Evolutionary conservation across 306 rosid species (phyloP), one percentile per base, ranked within the genome.

Genomic region (Adenanthera pavonina): DNA sequence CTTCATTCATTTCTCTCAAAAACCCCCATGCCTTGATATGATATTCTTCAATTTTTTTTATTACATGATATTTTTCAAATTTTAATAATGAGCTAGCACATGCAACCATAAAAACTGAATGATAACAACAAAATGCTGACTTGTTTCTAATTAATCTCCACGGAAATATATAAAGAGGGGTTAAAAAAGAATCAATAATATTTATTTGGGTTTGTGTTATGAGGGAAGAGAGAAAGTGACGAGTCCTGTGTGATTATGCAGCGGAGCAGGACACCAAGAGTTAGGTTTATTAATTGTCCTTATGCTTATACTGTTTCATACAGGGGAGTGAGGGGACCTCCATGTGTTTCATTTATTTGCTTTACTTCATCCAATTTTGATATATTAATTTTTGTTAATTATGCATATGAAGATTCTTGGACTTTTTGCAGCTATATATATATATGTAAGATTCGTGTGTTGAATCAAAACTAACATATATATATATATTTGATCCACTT

Each of bases 271-370:
- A 69, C 65, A 40, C 15, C 38, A 60, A 54, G 36, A 16, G 52
- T 77, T 61, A 20, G n/a, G 69, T 60, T 70, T 48, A 7, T 69
- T 68, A 19, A 41, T 69, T 69, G 33, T 66, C 81, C 43, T 20
- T 44, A 17, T 56, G 74, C 6, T 60, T 4, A 41, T 20, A 73
- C 46, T 9, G 5, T 56, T 82, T 49, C 59, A 14, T n/a, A 25
- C 56, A 41, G 59, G 59, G 30, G 30, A 25, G 30, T 25, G 30
- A 25, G 30, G 65, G 73, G 74, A 62, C 53, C 75, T 65, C 75
- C 75, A 7, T n/a, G 60, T 81, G 60, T 81, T 65, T 19, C 40
- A 72, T 61, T 47, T 70, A 36, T 47, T 69, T 30, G 66, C 43
- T 43, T 11, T 4, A 48, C 16, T 59, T 59, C 35, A 59, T 59